Evolutionary conservation across 345 rosid species (phyloP), one percentile per base, ranked within the genome.

Genomic region (Citrus australasica): DNA sequence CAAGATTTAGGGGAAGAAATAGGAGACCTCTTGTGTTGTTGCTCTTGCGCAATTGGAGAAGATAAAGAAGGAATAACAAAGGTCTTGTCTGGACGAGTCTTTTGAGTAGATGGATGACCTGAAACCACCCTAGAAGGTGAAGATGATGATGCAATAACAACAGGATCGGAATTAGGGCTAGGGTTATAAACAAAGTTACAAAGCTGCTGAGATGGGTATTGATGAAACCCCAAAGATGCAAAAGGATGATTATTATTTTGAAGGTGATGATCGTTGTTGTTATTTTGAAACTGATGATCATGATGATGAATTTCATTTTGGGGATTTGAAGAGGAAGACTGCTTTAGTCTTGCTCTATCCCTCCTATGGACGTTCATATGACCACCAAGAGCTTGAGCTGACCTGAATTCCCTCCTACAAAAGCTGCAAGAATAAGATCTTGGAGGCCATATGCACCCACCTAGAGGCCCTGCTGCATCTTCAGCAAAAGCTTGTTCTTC

Each of bases 351-450:
- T 69, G 98, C 97, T 84, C 96, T 89, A 80, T 93, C 98, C 80
- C 97, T 91, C 81, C 98, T 87, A 80, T 94, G 98, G 67, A 94
- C 93, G 76, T 94, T 94, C 98, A 94, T 94, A 81, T 94, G 98
- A 69, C 98, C 98, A 33, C 98, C 98, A 21, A 94, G 90, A 66
- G 98, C 98, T 89, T 90, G 98, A 76, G 97, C 97, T 69, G 96
- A 92, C 82, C 88, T 85, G 77, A 94, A 94, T 79, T 94, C 95
- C 85, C 97, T 85, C 72, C 88, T 87, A 72, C 98, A 94, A 53
- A 92, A 92, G 88, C 90, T 92, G 71, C 98, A 94, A 65, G 93
- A 79, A 79, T 94, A 92, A 78, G 92, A 92, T 87, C 97, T 93
- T 24, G 98, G 97, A n/a, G 98, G 98, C 97, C 98, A 94, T 77